Base-by-base conservation (phyloP, 352 stramenopile genomes). In the Pythium monospermum region DNA sequence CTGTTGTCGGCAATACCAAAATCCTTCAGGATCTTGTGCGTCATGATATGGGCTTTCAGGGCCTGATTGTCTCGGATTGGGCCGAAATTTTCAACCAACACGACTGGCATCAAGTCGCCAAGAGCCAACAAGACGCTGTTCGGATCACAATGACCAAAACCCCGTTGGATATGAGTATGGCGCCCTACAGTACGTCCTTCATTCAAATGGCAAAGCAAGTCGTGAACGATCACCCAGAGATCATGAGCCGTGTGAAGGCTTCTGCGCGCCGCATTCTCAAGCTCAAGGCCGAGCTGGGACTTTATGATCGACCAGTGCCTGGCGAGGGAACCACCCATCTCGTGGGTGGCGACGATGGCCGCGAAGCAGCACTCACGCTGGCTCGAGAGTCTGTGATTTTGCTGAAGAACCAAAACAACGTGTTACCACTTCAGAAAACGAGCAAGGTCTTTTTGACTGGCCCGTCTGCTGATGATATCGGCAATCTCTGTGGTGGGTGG, bases 161-260 rank as follows among this genome's bases (percentile, higher is more conserved):
- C 3, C 69, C 60, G 16, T 59, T 94, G 16, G 85, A 95, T 50
- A 87, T 95, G 66, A 86, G 69, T 46, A 94, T 94, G 83, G 76
- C 85, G 13, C 54, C 59, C 11, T 57, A 71, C 47, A 61, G 49
- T 21, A 52, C 48, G 18, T 57, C 51, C 2, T 75, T 71, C 43
- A 75, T 75, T 46, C 16, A 6, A 2, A 33, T 57, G 22, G 43
- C 51, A 1, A 68, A 62, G 28, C n/a, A 57, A 19, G 26, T 68
- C 1, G 33, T 72, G 0, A 28, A 44, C 7, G 12, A 66, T 7
- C 49, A 64, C 30, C 61, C 57, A 21, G 38, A 49, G 7, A 23
- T 56, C 3, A 19, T 39, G 8, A 31, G 35, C 13, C 58, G 52
- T 16, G 37, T 69, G 7, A 55, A 60, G 23, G 19, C 28, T 0